A percentile compares a stretch with the other conserved stretches of the same genome.
phyloP scores from a whole-genome alignment of 2,329 filamentous ascomycete genomes.

The Cordyceps militaris region DNA sequence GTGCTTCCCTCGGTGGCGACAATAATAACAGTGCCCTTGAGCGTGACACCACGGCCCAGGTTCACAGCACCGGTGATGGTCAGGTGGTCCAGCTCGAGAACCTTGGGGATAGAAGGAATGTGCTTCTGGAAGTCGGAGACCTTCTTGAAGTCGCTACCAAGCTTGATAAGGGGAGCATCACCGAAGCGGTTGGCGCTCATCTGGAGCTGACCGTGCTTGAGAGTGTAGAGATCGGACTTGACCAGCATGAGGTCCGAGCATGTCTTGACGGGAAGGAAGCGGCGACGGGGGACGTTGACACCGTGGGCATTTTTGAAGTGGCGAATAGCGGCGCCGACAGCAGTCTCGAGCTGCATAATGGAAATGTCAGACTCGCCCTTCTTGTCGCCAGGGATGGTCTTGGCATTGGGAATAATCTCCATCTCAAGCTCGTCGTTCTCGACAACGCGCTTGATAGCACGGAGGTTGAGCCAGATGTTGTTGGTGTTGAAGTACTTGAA shows the following conservation, averaged over 20 bases:
- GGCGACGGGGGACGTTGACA: constrained; percentile 94
- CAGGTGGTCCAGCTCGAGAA: constrained; percentile 86
- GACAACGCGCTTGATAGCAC: constrained; percentile 96
- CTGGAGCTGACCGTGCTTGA: constrained; percentile 96
- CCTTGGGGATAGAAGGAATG: constrained; percentile 82
- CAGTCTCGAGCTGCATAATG: constrained; percentile 97
- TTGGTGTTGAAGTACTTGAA: constrained; percentile 99
- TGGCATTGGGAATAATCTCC: constrained; percentile 99
- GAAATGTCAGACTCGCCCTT: constrained; percentile 98
- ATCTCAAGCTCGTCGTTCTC: constrained; percentile 98
- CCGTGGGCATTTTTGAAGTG: constrained; percentile 98
- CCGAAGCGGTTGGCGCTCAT: constrained; percentile 97
- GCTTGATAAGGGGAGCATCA: constrained; percentile 95
- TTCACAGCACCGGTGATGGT: constrained; percentile 98
- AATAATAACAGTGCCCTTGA: constrained; percentile 98
- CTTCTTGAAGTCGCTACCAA: constrained; percentile 99
- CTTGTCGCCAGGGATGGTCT: constrained; percentile 97
- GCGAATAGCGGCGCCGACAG: constrained; percentile 94
- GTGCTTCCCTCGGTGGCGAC: constrained; percentile 96
- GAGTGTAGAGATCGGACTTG: constrained; percentile 97
- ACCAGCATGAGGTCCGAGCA: constrained; percentile 99
- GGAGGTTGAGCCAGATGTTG: constrained; percentile 99
- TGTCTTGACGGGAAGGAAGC: constrained; percentile 99
- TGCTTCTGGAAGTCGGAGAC: constrained; percentile 92
- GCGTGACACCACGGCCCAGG: constrained; percentile 86